Evolutionary conservation across 129 eudicot species (phyloP), one percentile per base, ranked within the genome.

Genomic region (Flaveria linearis): DNA sequence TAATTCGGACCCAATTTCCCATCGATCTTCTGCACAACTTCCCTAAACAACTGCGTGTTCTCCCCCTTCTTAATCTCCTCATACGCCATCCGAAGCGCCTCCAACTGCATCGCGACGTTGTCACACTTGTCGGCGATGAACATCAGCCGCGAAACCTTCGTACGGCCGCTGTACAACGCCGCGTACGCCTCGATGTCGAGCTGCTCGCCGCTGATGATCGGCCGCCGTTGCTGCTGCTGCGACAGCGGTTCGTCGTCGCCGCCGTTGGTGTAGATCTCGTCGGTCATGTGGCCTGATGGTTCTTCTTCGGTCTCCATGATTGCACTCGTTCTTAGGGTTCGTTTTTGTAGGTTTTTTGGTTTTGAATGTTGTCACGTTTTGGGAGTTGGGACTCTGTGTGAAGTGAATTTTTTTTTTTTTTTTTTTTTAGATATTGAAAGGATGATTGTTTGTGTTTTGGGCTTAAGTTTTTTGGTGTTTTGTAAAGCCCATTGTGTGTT

Each of bases 121-220:
- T 26, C 85, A 76, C 89, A 86, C 23, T 77, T 82, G 0, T 87
- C 94, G 20, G 97, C 84, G 68, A 95, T 86, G 80, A 95, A 95
- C 0, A 91, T 65, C 0, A 95, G 81, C 68, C 99, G 82, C 0
- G 66, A 66, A 80, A 91, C 86, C 70, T 95, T 95, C 16, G 97
- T 91, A 0, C 97, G 82, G 4, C 97, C 99, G 9, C 83, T 67
- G 91, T 95, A 95, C 6, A 89, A 86, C 9, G 95, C 82, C 2
- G 97, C 92, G 87, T 95, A 95, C 12, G 97, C 93, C 83, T 95
- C 99, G 61, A 95, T 43, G 75, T 95, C 99, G 65, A 95, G 89
- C 36, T 86, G 97, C 56, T 95, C 99, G 88, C 90, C 79, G 75
- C 85, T 83, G 43, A 83, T 87, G 74, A 88, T 83, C 43, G 96